Evolutionary conservation across 2,329 filamentous ascomycete species (phyloP).

Genomic region (Mycocentrospora acerina): DNA sequence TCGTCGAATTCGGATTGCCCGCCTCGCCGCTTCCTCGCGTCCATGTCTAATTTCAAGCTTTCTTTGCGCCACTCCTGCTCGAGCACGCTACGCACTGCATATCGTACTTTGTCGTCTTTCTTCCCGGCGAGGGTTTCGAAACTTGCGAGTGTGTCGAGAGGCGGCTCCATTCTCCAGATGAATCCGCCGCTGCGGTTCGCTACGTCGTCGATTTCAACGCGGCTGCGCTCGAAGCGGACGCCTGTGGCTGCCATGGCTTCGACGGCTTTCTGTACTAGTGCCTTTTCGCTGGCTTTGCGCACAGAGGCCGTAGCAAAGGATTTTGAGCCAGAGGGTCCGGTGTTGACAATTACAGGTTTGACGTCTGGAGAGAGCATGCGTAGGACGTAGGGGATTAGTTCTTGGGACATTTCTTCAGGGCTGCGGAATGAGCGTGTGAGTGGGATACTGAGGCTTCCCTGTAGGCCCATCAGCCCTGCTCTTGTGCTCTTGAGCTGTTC

Average conservation of each 20-base stretch:
- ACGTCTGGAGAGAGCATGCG: conserved; percentile 86
- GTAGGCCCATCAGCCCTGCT: conserved; percentile 71
- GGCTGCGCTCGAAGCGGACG: conserved; percentile 76
- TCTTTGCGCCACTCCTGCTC: conserved; percentile 86
- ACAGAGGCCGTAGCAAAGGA: conserved; percentile 72
- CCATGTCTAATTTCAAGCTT: conserved; percentile 64
- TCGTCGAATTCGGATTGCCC: conserved; percentile 25
- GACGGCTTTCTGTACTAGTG: conserved; percentile 76
- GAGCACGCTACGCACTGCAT: conserved; percentile 87
- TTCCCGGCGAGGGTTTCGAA: conserved; percentile 68
- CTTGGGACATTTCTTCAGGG: conserved; percentile 72
- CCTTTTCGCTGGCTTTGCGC: conserved; percentile 80
- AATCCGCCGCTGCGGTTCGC: conserved; percentile 58
- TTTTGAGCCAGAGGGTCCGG: conserved; percentile 45
- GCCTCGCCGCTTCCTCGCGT: conserved; percentile 60
- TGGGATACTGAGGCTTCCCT: conserved; percentile 69
- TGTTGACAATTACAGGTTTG: conserved; percentile 84
- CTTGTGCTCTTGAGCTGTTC: conserved; percentile 81
- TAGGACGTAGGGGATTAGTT: conserved; percentile 81
- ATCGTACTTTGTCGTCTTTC: conserved; percentile 74
- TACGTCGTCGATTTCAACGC: conserved; percentile 69
- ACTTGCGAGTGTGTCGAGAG: conserved; percentile 74
- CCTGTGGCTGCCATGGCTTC: conserved; percentile 81
- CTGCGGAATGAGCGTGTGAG: conserved; percentile 78
- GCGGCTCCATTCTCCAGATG: conserved; percentile 93